Conservation (phyloP, 768 basidiomycete genomes). For the Lentinula edodes region DNA sequence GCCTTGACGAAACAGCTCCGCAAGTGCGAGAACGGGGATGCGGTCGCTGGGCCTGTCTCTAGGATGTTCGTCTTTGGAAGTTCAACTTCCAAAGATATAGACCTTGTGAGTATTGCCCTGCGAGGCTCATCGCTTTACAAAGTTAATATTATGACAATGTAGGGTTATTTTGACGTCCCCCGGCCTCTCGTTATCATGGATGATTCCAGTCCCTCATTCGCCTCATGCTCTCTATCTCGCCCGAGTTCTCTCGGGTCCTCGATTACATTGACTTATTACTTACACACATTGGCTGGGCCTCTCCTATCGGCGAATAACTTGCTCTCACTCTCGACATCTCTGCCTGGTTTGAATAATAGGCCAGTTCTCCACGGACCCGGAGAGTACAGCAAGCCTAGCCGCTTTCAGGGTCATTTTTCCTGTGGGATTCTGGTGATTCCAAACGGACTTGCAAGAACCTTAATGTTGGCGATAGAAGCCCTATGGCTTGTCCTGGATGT, state of each 20-base stretch:
- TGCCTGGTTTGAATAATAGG: neutral
- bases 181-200: neutral
- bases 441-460: no score
- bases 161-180: neutral
- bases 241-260: neutral
- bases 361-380: neutral
- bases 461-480: no score
- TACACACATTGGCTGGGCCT: neutral
- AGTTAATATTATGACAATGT: neutral
- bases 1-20: neutral
- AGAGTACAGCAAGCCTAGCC: neutral
- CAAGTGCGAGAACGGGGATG: neutral
- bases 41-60: conserved; percentile 3
- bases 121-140: neutral
- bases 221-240: neutral
- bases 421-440: neutral
- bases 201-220: neutral
- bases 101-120: neutral
- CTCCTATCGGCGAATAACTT: neutral
- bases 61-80: neutral
- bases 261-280: neutral
- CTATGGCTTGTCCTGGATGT: no score
- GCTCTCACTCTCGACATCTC: neutral
- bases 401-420: neutral
- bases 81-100: neutral